Conservation (phyloP, 2,329 filamentous ascomycete species). For the Huntiella bhutanensis region DNA sequence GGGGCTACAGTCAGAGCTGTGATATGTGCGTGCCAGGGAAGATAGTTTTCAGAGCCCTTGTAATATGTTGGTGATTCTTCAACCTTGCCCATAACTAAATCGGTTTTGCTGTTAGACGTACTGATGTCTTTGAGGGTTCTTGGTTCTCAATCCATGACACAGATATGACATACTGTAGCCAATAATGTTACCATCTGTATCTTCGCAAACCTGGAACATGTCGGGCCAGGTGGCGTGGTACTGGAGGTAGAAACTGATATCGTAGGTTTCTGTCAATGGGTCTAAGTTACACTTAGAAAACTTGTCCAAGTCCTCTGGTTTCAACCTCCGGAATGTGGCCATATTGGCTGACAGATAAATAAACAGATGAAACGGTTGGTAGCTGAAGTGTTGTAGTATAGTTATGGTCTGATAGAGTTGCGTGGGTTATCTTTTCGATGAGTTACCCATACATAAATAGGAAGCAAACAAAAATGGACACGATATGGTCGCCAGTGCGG, state of each 20-base stretch:
- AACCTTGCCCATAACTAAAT: constrained; percentile 86
- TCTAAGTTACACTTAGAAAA: constrained; percentile 94
- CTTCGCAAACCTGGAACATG: constrained; percentile 81
- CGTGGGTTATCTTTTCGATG: not conserved
- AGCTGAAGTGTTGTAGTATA: not conserved
- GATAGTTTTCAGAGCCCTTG: constrained; percentile 65
- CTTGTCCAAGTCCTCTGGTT: constrained; percentile 64
- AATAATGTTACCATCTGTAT: constrained; percentile 69
- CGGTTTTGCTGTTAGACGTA: not conserved
- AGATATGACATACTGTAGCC: constrained; percentile 57
- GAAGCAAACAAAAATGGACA: not conserved
- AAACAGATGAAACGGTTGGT: not conserved
- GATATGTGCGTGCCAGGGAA: constrained; percentile 99
- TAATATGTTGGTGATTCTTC: constrained; percentile 66
- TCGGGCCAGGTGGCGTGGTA: constrained; percentile 94
- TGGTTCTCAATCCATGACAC: too few species aligned
- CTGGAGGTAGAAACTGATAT: constrained; percentile 83
- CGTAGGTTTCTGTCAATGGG: constrained; percentile 93
- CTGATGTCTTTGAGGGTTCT: not conserved
- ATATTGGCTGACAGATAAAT: constrained; percentile 25
- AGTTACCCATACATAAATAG: not conserved
- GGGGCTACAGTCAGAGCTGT: constrained; percentile 88
- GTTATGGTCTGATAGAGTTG: not conserved
- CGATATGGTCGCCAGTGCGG: too few species aligned
- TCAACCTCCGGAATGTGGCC: constrained; percentile 74